Base-by-base conservation (phyloP, 768 basidiomycete species). In the Boletus bicolor region DNA sequence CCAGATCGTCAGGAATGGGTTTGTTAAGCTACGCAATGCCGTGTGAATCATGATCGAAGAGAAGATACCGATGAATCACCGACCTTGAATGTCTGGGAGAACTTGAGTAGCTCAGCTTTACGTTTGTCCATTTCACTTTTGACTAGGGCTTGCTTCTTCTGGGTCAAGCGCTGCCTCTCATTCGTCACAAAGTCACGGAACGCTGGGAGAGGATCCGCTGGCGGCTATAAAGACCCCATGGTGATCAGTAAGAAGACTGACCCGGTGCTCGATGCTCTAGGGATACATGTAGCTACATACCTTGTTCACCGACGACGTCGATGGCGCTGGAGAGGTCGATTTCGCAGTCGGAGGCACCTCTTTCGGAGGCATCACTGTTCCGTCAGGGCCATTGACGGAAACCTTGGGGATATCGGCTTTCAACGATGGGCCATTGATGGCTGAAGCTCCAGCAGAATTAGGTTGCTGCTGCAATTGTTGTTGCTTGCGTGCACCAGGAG, bases 111-210 rank as follows among this genome's bases (percentile, higher is more conserved):
- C 42, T 98, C 96, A 10, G 93, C 89, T 77, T 97, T 84, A 58
- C 91, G 86, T 68, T 91, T 91, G 72, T 98, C 93, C 85, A 95
- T 91, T 70, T 98, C 95, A 65, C 81, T 89, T 80, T 94, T 95
- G 49, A 86, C 84, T 44, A 95, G 73, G 14, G 89, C 87, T 65
- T 93, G 91, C 71, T 91, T 84, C 81, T 95, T 96, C 75, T 93
- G 88, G 44, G 90, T 88, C 54, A 97, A 74, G 49, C 91, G 82
- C 66, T 97, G 89, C 69, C 89, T 91, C 75, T 98, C 97, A 62
- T 83, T 86, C 1, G 88, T 87, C 36, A 99, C 93, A 65, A 98
- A 98, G 63, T 93, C 87, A 54, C 91, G 83, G 82, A 98, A 96
- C 24, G 88, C 89, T 30, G 86, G 85, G 21, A 91, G 76, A 34